Evolutionary conservation across 257 asterid species (phyloP).

Genomic region (Scutellaria minor): DNA sequence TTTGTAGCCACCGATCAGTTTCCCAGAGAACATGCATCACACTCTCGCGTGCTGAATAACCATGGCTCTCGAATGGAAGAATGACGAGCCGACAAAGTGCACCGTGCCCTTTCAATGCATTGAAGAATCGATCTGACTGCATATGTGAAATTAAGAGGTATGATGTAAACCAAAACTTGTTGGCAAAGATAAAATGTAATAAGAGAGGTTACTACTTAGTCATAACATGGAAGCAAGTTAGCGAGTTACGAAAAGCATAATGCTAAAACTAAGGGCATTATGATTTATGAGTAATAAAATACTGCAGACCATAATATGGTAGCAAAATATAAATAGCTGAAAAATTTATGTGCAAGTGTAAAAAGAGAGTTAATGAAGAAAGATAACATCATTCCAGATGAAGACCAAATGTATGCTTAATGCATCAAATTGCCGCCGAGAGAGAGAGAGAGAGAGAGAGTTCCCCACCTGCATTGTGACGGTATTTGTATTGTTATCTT

Average conservation of each 20-base stretch:
- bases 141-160: conserved; percentile 23
- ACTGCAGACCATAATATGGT: too few relatives aligned
- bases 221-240: not conserved
- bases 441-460: not conserved
- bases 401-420: not conserved
- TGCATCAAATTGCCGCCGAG: not conserved
- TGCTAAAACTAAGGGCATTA: conserved; percentile 24
- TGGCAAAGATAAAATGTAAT: conserved; percentile 4
- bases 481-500: conserved; percentile 96
- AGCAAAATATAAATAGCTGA: not conserved
- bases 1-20: conserved; percentile 96
- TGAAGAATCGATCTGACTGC: conserved; percentile 94
- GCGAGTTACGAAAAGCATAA: not conserved
- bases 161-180: conserved; percentile 9
- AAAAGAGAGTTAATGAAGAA: not conserved
- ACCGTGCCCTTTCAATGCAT: conserved; percentile 97
- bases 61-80: conserved; percentile 96
- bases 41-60: conserved; percentile 94
- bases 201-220: conserved; percentile 3
- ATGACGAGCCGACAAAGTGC: conserved; percentile 87
- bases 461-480: conserved; percentile 89
- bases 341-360: not conserved
- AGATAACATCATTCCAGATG: not conserved
- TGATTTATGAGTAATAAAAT: not conserved
- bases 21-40: conserved; percentile 99